Conservation (phyloP, 1,284 basidiomycete genomes). For the Porodaedalea pini region DNA sequence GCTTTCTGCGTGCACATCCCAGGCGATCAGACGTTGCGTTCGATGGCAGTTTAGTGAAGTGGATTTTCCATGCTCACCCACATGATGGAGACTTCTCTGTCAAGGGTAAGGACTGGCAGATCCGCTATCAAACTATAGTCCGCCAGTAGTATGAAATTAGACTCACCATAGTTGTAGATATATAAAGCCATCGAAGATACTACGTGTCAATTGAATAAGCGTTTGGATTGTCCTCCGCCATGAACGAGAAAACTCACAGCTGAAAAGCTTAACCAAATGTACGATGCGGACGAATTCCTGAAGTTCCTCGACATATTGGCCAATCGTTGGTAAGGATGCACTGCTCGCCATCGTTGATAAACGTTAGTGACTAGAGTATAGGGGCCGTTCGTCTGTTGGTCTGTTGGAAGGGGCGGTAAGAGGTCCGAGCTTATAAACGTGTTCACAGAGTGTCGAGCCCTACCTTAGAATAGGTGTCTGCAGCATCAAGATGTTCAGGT, state of each 20-base stretch:
- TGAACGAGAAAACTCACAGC: not conserved
- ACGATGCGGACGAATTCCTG: not conserved
- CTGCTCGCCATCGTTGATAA: not conserved
- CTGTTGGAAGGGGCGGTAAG: too few relatives aligned
- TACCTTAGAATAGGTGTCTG: too few relatives aligned
- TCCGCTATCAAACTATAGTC: not conserved
- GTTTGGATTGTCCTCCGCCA: too few relatives aligned
- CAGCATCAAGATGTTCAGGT: too few relatives aligned
- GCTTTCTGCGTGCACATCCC: not conserved
- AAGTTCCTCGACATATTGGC: not conserved
- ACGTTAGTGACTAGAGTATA: not conserved
- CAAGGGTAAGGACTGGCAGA: slow-evolving; percentile 2
- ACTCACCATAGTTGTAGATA: slow-evolving; percentile 9
- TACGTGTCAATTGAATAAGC: not conserved
- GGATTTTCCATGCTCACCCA: slow-evolving; percentile 1
- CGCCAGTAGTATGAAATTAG: too few relatives aligned
- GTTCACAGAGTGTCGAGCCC: too few relatives aligned
- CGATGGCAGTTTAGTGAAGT: too few relatives aligned
- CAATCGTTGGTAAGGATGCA: not conserved
- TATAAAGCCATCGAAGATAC: not conserved
- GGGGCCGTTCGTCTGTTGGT: too few relatives aligned
- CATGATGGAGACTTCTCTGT: slow-evolving; percentile 4
- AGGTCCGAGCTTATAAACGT: too few relatives aligned
- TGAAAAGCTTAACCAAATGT: slow-evolving; percentile 1
- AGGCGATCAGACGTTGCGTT: not conserved